A percentile compares a stretch with the other conserved stretches of the same genome.
Conservation (phyloP, 495 filamentous ascomycete species). For the Lasiosphaeria miniovina region DNA sequence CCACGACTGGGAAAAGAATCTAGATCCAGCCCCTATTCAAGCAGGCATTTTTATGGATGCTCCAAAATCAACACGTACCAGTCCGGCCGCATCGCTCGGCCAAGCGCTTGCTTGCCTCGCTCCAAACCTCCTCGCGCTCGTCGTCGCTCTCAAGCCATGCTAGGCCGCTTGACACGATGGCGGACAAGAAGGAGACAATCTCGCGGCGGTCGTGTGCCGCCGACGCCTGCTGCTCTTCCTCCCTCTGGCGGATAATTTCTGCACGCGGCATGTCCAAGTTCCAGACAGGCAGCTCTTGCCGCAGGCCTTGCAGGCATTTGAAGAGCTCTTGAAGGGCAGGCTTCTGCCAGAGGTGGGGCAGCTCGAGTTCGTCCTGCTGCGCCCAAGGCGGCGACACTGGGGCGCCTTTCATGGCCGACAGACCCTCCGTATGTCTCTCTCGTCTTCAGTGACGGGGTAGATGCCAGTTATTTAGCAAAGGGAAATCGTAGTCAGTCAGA, state of each 20-base stretch:
- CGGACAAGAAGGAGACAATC: constrained; percentile 63
- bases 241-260: constrained; percentile 23
- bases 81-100: constrained; percentile 79
- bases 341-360: constrained; percentile 47
- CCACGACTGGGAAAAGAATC: neutral
- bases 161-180: constrained; percentile 70
- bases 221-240: constrained; percentile 19
- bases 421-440: neutral
- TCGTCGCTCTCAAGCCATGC: constrained; percentile 72
- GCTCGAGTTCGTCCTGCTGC: constrained; percentile 21
- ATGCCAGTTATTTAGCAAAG: neutral
- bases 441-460: constrained; percentile 1
- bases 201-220: constrained; percentile 31
- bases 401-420: neutral
- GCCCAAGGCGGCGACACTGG: neutral
- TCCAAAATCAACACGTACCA: constrained; percentile 21
- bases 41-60: neutral
- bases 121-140: constrained; percentile 72
- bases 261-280: constrained; percentile 25
- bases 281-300: constrained; percentile 43
- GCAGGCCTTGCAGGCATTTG: constrained; percentile 35
- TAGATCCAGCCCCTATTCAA: constrained; percentile 38
- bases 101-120: constrained; percentile 70
- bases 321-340: constrained; percentile 39
- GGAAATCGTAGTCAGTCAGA: neutral